These are phyloP conservation scores for Paramyrothecium roridum DNA, from an alignment of 2,329 filamentous ascomycete genomes.

Conservation along the genomic window DNA sequence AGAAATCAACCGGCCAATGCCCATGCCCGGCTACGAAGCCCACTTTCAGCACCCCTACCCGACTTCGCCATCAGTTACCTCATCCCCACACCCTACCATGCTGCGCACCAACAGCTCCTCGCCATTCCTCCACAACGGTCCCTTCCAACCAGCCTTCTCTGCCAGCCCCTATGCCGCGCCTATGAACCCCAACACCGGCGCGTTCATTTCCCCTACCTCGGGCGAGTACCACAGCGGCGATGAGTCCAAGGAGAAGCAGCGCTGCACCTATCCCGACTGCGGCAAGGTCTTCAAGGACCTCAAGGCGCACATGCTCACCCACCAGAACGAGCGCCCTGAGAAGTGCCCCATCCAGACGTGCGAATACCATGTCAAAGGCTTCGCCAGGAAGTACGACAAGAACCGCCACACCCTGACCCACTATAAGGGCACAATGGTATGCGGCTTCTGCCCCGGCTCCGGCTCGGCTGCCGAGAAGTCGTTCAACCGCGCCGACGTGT, in stretches of 20 bases:
- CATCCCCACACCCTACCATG: slow-evolving; percentile 44
- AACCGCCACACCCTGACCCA: slow-evolving; percentile 92
- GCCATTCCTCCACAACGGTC: slow-evolving; percentile 59
- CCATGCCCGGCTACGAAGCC: slow-evolving; percentile 42
- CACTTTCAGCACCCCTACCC: slow-evolving; percentile 50
- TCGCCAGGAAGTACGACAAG: slow-evolving; percentile 94
- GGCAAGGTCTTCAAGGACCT: slow-evolving; percentile 86
- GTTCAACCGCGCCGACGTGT: slow-evolving; percentile 93
- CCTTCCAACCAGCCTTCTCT: slow-evolving; percentile 48
- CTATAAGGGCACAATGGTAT: slow-evolving; percentile 97
- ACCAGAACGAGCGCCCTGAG: slow-evolving; percentile 85
- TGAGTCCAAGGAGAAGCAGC: slow-evolving; percentile 64
- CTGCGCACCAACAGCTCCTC: slow-evolving; percentile 58
- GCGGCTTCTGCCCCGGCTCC: slow-evolving; percentile 87
- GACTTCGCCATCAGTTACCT: slow-evolving; percentile 61
- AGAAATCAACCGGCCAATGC: slow-evolving; percentile 48
- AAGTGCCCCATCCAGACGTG: slow-evolving; percentile 92
- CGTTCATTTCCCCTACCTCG: slow-evolving; percentile 62
- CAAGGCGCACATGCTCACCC: slow-evolving; percentile 92
- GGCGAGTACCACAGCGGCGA: slow-evolving; percentile 59
- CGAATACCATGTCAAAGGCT: slow-evolving; percentile 89
- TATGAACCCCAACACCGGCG: slow-evolving; percentile 45
- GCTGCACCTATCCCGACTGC: slow-evolving; percentile 81
- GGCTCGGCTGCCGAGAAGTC: slow-evolving; percentile 89
- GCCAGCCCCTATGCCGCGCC: slow-evolving; percentile 54